Evolutionary conservation across 2,329 filamentous ascomycete genomes (phyloP).

Genomic region (Verticillium zaregamsianum): DNA sequence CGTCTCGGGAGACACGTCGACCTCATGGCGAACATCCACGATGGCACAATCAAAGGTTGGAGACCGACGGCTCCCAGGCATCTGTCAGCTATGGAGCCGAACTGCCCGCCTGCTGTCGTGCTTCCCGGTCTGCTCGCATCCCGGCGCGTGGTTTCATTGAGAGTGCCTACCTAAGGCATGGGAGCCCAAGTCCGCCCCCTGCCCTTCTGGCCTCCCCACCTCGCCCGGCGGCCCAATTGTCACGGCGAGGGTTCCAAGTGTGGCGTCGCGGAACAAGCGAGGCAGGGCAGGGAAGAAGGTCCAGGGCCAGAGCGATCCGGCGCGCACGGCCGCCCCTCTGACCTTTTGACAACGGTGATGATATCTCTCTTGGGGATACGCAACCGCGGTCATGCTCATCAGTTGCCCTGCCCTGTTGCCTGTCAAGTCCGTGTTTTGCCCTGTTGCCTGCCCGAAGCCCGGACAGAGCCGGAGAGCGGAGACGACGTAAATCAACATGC

Average conservation of each 20-base stretch:
- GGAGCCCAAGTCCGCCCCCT: too few relatives aligned
- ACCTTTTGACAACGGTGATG: neutral
- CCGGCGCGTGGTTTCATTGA: neutral
- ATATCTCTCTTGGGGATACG: neutral
- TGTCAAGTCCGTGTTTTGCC: neutral
- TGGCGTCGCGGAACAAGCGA: neutral
- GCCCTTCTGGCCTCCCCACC: too few relatives aligned
- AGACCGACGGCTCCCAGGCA: neutral
- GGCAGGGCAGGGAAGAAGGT: neutral
- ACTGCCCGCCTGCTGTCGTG: neutral
- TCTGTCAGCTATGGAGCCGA: neutral
- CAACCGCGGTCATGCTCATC: neutral
- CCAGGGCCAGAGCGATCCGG: neutral
- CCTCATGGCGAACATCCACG: neutral
- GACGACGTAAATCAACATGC: neutral
- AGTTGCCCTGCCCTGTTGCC: neutral
- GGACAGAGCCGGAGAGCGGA: neutral
- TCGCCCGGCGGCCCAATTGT: too few relatives aligned
- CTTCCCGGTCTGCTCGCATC: neutral
- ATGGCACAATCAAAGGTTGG: neutral
- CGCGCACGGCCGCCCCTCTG: neutral
- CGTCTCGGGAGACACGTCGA: neutral
- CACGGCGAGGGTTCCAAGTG: neutral
- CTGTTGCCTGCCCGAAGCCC: neutral
- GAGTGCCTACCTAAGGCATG: neutral